Conservation (phyloP, 2,329 filamentous ascomycete genomes). For the Verticillium zaregamsianum region DNA sequence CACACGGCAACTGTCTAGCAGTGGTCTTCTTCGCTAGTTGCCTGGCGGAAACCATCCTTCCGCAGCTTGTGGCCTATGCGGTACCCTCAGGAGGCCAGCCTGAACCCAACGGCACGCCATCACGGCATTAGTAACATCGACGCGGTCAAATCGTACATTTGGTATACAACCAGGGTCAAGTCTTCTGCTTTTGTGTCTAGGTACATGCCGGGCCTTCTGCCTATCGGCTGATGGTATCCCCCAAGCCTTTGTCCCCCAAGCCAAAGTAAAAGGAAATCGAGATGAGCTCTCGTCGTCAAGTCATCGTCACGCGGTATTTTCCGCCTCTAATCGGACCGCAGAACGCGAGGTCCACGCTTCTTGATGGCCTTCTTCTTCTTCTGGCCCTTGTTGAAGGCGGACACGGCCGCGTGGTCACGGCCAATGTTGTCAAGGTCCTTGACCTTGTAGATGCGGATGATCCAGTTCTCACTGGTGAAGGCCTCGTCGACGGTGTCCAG, state of each 20-base stretch:
- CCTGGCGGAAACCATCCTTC: too few relatives aligned
- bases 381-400: constrained; percentile 71
- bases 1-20: too few relatives aligned
- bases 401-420: constrained; percentile 70
- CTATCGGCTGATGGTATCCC: not conserved
- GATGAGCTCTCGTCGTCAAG: constrained; percentile 7
- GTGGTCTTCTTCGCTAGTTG: too few relatives aligned
- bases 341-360: constrained; percentile 66
- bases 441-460: constrained; percentile 99
- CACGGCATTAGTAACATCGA: not conserved
- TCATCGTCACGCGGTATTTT: not conserved
- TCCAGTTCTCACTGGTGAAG: constrained; percentile 99
- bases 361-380: constrained; percentile 78
- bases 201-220: constrained; percentile 5
- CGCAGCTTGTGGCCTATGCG: too few relatives aligned
- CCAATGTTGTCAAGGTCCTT: constrained; percentile 97
- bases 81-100: not conserved
- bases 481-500: constrained; percentile 92
- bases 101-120: not conserved
- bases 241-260: constrained; percentile 10
- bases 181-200: constrained; percentile 25
- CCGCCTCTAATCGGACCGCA: constrained; percentile 63
- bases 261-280: constrained; percentile 1
- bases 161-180: constrained; percentile 29
- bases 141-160: constrained; percentile 24